Percentiles rank a stretch among this genome's conserved stretches.
phyloP scores from a whole-genome alignment of 257 asterid species.

The Solanum chmielewskii region DNA sequence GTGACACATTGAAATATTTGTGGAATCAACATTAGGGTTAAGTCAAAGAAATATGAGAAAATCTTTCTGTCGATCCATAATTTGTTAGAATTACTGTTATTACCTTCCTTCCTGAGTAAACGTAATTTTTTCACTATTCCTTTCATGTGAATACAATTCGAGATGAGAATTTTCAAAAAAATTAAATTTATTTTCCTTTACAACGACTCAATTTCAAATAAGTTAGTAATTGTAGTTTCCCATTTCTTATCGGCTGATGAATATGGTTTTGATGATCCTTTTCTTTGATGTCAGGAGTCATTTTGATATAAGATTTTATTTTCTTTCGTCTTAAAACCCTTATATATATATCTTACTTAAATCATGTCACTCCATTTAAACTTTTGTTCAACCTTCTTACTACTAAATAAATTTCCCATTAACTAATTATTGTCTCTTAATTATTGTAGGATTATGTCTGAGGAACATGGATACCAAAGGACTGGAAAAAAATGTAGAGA shows the following conservation, averaged over 20 bases:
- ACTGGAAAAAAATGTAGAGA: constrained; percentile 98
- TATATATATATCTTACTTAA: background rate
- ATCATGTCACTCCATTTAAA: background rate
- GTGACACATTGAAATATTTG: constrained; percentile 10
- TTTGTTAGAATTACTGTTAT: background rate
- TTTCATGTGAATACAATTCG: background rate
- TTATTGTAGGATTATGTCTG: constrained; percentile 68
- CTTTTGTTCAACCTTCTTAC: background rate
- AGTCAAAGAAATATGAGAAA: background rate
- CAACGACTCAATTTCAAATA: background rate
- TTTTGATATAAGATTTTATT: background rate
- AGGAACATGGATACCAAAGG: constrained; percentile 88
- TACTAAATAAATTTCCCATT: background rate
- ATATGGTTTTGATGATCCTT: background rate
- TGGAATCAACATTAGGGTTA: constrained; percentile 37
- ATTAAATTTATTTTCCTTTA: background rate
- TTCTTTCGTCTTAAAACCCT: background rate
- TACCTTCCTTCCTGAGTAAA: background rate
- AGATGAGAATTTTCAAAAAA: background rate
- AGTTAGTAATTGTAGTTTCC: background rate
- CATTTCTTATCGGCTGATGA: background rate
- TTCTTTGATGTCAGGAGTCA: background rate
- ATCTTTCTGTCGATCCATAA: background rate
- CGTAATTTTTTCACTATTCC: background rate
- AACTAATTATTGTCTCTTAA: background rate